Conservation (phyloP, 1,284 basidiomycete genomes). For the Trichosporon inkin region DNA sequence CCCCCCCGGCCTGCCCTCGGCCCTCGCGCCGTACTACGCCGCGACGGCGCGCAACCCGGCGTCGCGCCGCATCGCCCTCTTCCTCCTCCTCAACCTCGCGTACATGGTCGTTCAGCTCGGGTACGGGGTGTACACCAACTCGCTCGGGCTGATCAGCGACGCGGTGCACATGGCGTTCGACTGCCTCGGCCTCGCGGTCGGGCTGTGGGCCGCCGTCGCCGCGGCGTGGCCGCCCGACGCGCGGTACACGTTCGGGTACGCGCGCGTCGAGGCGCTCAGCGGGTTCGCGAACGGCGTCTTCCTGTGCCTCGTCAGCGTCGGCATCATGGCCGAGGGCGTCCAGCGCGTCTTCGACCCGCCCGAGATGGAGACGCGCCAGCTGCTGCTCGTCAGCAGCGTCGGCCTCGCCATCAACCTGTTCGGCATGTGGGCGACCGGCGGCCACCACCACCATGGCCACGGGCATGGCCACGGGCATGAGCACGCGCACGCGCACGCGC, state of each 20-base stretch:
- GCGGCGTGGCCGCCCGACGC: conserved; percentile 95
- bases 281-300: conserved; percentile 99
- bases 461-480: conserved; percentile 54
- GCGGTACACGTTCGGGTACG: conserved; percentile 93
- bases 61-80: conserved; percentile 94
- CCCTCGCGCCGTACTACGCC: conserved; percentile 66
- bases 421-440: conserved; percentile 98
- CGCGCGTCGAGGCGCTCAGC: conserved; percentile 96
- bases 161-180: conserved; percentile 99
- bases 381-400: conserved; percentile 81
- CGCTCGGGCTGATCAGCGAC: conserved; percentile 92
- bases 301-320: conserved; percentile 90
- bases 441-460: conserved; percentile 74
- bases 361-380: conserved; percentile 94
- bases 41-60: conserved; percentile 85
- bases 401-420: conserved; percentile 93
- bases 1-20: background rate
- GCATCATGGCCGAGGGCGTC: conserved; percentile 97
- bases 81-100: conserved; percentile 86
- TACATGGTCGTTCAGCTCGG: conserved; percentile 96
- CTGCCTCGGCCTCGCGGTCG: conserved; percentile 94
- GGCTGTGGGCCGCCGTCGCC: conserved; percentile 94
- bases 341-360: conserved; percentile 92
- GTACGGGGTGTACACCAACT: conserved; percentile 97
- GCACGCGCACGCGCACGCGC: conserved; percentile 44